Conservation (phyloP, 352 stramenopile genomes). For the Plasmopara halstedii region DNA sequence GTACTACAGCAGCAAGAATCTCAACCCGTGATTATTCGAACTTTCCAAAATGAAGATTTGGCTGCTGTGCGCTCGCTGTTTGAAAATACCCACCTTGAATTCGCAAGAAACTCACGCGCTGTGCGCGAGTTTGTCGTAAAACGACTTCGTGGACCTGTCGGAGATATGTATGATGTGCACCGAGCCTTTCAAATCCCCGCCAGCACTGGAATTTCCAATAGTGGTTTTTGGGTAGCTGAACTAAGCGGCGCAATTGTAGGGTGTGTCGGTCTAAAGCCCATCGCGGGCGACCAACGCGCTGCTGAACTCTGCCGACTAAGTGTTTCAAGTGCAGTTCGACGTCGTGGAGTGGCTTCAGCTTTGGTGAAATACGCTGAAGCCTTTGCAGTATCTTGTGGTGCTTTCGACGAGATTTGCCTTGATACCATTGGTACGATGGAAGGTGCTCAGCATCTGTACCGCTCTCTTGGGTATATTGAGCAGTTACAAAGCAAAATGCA, state of each 20-base stretch:
- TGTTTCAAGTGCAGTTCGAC: constrained; percentile 32
- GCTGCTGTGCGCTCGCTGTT: constrained; percentile 46
- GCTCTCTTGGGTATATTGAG: constrained; percentile 31
- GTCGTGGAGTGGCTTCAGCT: constrained; percentile 36
- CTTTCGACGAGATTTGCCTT: constrained; percentile 32
- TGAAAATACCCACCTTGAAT: constrained; percentile 49
- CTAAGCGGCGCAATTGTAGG: constrained; percentile 32
- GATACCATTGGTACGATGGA: constrained; percentile 64
- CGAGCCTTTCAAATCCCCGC: constrained; percentile 27
- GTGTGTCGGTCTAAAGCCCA: constrained; percentile 50
- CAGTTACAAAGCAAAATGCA: constrained; percentile 22
- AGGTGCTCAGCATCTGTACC: constrained; percentile 47
- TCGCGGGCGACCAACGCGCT: not conserved
- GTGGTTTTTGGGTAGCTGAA: constrained; percentile 63
- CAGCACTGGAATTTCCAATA: constrained; percentile 1
- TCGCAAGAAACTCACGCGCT: constrained; percentile 38
- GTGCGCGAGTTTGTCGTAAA: constrained; percentile 66
- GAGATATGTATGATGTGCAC: constrained; percentile 49
- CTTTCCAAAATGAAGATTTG: constrained; percentile 42
- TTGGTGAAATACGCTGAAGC: constrained; percentile 37
- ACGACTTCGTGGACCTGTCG: constrained; percentile 28
- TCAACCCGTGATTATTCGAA: constrained; percentile 30
- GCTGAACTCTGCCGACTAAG: constrained; percentile 61
- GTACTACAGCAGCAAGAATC: not conserved
- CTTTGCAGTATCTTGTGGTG: constrained; percentile 19